phyloP scores from a whole-genome alignment of 306 rosid genomes.

The Citrullus mucosospermus region DNA sequence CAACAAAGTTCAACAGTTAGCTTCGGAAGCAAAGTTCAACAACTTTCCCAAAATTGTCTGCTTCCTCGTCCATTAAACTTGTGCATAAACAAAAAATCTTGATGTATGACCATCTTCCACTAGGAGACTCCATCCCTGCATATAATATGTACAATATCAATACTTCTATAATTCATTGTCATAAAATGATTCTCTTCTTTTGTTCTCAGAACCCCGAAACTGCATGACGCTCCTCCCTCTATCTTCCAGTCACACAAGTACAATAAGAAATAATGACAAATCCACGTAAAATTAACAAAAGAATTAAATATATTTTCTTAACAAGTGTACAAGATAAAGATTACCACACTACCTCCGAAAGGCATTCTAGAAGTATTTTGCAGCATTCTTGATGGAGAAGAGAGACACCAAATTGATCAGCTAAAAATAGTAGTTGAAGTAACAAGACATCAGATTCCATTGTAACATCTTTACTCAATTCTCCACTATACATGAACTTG shows the following conservation, averaged over 20 bases:
- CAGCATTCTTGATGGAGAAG: constrained; percentile 89
- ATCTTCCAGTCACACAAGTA: constrained; percentile 37
- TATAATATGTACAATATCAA: constrained; percentile 66
- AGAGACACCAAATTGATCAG: constrained; percentile 87
- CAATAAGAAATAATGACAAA: constrained; percentile 22
- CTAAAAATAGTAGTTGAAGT: constrained; percentile 65
- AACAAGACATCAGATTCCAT: constrained; percentile 54
- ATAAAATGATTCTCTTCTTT: constrained; percentile 54
- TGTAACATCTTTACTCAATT: constrained; percentile 32
- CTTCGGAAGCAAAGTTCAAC: constrained; percentile 36
- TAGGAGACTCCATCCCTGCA: constrained; percentile 95
- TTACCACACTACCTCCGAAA: constrained; percentile 76
- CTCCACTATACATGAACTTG: constrained; percentile 66
- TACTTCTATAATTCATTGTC: constrained; percentile 44
- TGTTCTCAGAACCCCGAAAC: constrained; percentile 65
- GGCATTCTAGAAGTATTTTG: constrained; percentile 69
- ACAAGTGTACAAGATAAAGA: constrained; percentile 14
- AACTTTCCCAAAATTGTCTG: constrained; percentile 71
- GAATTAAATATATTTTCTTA: background rate
- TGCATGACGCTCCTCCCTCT: constrained; percentile 54
- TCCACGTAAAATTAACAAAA: constrained; percentile 7
- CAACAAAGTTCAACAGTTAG: constrained; percentile 77
- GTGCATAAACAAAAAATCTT: constrained; percentile 71
- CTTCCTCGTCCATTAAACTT: constrained; percentile 86
- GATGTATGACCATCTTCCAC: constrained; percentile 83